Percentiles rank a stretch among this genome's conserved stretches.
phyloP scores from a whole-genome alignment of 805 yeast genomes.

The Schwanniomyces sp. region DNA sequence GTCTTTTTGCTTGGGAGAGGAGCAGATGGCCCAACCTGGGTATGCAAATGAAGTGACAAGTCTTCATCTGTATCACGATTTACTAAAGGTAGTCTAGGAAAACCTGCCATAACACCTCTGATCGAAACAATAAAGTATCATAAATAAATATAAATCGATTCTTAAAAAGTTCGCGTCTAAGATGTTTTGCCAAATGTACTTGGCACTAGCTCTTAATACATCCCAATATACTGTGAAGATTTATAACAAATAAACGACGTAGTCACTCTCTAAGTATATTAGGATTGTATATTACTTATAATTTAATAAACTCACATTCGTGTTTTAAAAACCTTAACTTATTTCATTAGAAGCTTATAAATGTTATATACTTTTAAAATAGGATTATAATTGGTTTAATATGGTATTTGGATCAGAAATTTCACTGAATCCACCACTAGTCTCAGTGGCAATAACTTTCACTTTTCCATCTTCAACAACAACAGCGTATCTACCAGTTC shows the following conservation, averaged over 20 bases:
- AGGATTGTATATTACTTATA: too few species aligned
- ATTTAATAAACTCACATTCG: neutral
- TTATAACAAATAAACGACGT: neutral
- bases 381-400: conserved; percentile 9
- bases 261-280: neutral
- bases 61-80: conserved; percentile 44
- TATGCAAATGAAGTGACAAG: conserved; percentile 39
- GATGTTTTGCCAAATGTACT: too few species aligned
- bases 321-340: neutral
- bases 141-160: neutral
- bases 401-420: conserved; percentile 23
- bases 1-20: conserved; percentile 23
- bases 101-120: conserved; percentile 15
- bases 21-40: conserved; percentile 36
- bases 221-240: neutral
- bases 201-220: too few species aligned
- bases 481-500: conserved; percentile 73
- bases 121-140: neutral
- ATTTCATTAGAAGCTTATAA: neutral
- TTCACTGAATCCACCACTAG: conserved; percentile 22
- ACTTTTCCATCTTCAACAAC: conserved; percentile 54
- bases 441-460: conserved; percentile 29
- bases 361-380: neutral
- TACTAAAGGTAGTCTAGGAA: conserved; percentile 36
- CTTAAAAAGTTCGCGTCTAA: neutral